Base-by-base conservation (phyloP, 2,329 filamentous ascomycete genomes). In the Aspergillus latus region DNA sequence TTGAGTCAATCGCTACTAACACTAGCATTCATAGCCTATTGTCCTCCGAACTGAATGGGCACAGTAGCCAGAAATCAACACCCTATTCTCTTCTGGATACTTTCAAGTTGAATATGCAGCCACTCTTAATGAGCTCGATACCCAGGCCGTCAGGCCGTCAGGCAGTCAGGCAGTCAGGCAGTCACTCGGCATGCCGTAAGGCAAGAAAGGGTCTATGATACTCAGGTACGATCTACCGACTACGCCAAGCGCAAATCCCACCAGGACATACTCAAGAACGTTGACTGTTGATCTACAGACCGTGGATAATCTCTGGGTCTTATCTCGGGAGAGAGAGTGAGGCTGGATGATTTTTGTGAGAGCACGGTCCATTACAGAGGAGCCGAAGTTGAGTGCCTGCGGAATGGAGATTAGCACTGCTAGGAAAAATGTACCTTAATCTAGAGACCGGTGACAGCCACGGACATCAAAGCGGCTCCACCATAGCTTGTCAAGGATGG, bases 321-420 rank as follows among this genome's bases (percentile, higher is more conserved):
- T 15, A 37, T 13, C 16, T 40, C 47, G 48, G 47, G 21, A 45
- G 39, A 34, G 26, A 40, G 40, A 21, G 13, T 28, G 9, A 15
- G 11, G 10, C 21, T 8, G 21, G 21, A 3, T 21, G 21, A 21
- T 2, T 21, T 3, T 21, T 21, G 21, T 39, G 10, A 5, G 7
- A 5, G 34, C 8, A 37, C 10, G 21, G 16, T 11, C 11, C n/a
- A 26, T 21, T 6, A 9, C 16, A n/a, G 45, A 58, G 56, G 49
- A 62, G 58, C 60, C 60, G 58, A 58, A 11, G 8, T 43, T n/a
- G 44, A 60, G 30, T 56, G 46, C 54, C 60, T 29, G 58, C 49
- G 59, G 59, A 46, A 59, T 39, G 53, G 56, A 58, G 28, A 50
- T 58, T 60, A 45, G 15, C 30, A 54, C 30, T 21, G 15, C 7